Percentiles rank a stretch among this genome's conserved stretches.
Conservation (phyloP, 2,329 filamentous ascomycete species). For the Colletotrichum tofieldiae region DNA sequence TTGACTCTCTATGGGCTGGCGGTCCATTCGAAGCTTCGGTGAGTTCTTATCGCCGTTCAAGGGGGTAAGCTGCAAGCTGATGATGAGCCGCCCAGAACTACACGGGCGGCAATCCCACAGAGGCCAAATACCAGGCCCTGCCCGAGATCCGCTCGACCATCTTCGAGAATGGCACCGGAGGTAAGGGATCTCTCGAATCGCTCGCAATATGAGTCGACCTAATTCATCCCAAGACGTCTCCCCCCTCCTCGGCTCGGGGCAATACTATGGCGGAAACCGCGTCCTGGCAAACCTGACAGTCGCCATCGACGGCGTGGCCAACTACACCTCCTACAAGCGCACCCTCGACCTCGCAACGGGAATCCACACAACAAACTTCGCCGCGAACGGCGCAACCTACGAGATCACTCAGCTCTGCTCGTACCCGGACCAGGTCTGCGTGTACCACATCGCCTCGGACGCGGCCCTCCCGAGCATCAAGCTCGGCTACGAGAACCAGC, state of each 20-base stretch:
- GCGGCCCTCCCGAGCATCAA: constrained; percentile 56
- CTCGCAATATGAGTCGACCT: too few relatives aligned
- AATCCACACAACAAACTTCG: constrained; percentile 54
- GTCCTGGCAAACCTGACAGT: constrained; percentile 64
- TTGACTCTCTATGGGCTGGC: constrained; percentile 66
- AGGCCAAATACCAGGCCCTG: constrained; percentile 53
- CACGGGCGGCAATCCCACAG: constrained; percentile 62
- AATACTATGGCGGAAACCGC: constrained; percentile 62
- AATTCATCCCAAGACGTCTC: constrained; percentile 49
- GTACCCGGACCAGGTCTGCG: constrained; percentile 56
- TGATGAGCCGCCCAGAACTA: constrained; percentile 52
- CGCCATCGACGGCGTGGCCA: constrained; percentile 50
- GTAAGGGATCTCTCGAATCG: constrained; percentile 44
- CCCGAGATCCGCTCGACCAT: constrained; percentile 62
- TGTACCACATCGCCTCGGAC: constrained; percentile 47
- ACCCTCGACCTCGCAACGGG: constrained; percentile 61
- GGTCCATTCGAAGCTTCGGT: constrained; percentile 63
- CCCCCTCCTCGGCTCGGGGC: constrained; percentile 55
- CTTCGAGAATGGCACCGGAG: constrained; percentile 65
- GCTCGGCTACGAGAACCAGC: constrained; percentile 59
- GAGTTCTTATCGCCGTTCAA: constrained; percentile 26
- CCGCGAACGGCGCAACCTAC: constrained; percentile 54
- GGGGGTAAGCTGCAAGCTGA: background rate
- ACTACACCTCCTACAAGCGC: constrained; percentile 55
- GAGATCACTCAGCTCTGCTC: constrained; percentile 53